A percentile compares a stretch with the other conserved stretches of the same genome.
Conservation (phyloP, 1,284 basidiomycete genomes). For the Boletellus dicymbophilus region DNA sequence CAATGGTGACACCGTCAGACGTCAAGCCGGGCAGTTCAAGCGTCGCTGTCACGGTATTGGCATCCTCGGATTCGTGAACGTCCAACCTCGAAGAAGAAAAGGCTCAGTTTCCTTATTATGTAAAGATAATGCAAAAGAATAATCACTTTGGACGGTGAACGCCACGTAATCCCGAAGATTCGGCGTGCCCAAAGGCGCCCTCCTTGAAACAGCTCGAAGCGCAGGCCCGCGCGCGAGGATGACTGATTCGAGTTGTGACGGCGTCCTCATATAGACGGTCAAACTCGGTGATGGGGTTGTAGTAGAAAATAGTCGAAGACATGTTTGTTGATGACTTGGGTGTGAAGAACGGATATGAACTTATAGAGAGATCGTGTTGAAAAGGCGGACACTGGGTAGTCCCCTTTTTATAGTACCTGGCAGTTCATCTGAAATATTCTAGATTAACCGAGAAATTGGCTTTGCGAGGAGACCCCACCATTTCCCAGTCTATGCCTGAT, state of each 20-base stretch:
- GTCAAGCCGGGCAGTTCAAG: slow-evolving; percentile 47
- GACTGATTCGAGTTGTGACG: background rate
- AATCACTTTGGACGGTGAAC: slow-evolving; percentile 5
- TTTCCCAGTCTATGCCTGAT: background rate
- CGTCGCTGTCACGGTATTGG: slow-evolving; percentile 38
- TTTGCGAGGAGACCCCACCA: background rate
- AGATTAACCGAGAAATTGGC: background rate
- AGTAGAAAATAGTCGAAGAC: background rate
- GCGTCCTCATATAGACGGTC: slow-evolving; percentile 15
- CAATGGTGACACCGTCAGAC: slow-evolving; percentile 41
- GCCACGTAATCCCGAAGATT: background rate
- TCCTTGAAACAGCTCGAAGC: background rate
- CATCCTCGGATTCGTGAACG: slow-evolving; percentile 34
- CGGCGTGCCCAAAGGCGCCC: background rate
- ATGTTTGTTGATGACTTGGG: background rate
- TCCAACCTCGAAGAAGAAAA: slow-evolving; percentile 28
- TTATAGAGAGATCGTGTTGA: background rate
- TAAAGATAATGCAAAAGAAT: background rate
- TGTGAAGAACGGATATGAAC: background rate
- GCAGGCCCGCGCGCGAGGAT: background rate
- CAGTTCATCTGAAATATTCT: background rate
- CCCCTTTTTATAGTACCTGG: background rate
- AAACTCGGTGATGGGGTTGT: slow-evolving; percentile 4
- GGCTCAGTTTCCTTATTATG: background rate
- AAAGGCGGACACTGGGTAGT: background rate